phyloP scores from a whole-genome alignment of 1,139 yeast species.

The Pichia sp. region DNA sequence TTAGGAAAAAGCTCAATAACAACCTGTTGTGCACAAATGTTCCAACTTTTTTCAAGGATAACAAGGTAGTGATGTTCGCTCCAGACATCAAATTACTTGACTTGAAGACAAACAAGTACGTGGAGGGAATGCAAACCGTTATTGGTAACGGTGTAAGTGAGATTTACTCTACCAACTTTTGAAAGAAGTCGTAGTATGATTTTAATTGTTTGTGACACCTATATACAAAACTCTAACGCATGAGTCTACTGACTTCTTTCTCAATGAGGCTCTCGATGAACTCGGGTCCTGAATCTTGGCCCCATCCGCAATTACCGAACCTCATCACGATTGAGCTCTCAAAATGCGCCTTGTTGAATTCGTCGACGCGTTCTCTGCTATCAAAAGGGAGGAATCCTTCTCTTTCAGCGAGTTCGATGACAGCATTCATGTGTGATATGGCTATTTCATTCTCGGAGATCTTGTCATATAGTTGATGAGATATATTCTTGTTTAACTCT shows the following conservation, averaged over 20 bases:
- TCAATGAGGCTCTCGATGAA: too few relatives aligned
- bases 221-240: too few relatives aligned
- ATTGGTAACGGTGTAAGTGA: conserved; percentile 19
- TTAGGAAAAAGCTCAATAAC: background rate
- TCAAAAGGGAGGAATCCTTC: conserved; percentile 8
- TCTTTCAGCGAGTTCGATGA: conserved; percentile 16
- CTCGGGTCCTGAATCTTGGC: too few relatives aligned
- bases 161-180: conserved; percentile 14
- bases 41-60: conserved; percentile 16
- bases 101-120: conserved; percentile 5
- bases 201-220: too few relatives aligned
- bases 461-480: conserved; percentile 20
- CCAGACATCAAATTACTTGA: conserved; percentile 20
- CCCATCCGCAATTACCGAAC: conserved; percentile 10
- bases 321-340: conserved; percentile 6
- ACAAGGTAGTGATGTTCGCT: conserved; percentile 19
- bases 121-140: conserved; percentile 9
- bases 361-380: conserved; percentile 11
- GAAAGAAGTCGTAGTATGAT: too few relatives aligned
- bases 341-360: background rate
- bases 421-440: conserved; percentile 9
- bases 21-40: conserved; percentile 7
- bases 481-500: conserved; percentile 22
- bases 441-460: conserved; percentile 8
- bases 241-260: too few relatives aligned